These are phyloP conservation scores for Colletotrichum sp. DNA, from an alignment of 2,329 filamentous ascomycete genomes.

Conservation along the genomic window DNA sequence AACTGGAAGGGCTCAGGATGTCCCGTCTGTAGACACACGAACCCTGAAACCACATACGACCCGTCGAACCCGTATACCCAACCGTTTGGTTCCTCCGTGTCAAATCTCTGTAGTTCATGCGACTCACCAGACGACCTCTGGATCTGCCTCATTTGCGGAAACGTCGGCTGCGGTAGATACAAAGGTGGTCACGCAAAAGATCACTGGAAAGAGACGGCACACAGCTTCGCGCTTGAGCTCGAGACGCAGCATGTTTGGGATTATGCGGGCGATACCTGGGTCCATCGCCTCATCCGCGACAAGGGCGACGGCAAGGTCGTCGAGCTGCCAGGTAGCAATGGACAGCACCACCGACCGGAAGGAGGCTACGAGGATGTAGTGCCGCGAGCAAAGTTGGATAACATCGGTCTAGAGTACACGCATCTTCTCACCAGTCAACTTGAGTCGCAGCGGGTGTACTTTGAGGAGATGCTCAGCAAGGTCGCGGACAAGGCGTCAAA, in stretches of 20 bases:
- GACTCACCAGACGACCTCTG: constrained; percentile 84
- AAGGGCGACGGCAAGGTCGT: constrained; percentile 93
- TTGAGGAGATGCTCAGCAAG: constrained; percentile 89
- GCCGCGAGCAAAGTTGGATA: constrained; percentile 71
- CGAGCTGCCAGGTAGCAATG: constrained; percentile 73
- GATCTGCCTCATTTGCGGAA: constrained; percentile 94
- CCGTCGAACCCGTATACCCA: constrained; percentile 54
- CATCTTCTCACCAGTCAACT: constrained; percentile 92
- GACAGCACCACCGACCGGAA: constrained; percentile 21
- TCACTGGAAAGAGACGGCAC: constrained; percentile 88
- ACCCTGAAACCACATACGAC: constrained; percentile 48
- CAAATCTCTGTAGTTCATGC: constrained; percentile 82
- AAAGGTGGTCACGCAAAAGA: constrained; percentile 92
- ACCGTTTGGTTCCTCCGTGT: constrained; percentile 63
- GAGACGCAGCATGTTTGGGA: constrained; percentile 97
- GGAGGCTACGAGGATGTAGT: constrained; percentile 69
- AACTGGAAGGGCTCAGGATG: constrained; percentile 96
- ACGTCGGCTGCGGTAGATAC: constrained; percentile 92
- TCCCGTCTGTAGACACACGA: constrained; percentile 91
- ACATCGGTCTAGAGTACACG: constrained; percentile 92
- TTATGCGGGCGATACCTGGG: constrained; percentile 94
- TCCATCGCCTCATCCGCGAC: constrained; percentile 92
- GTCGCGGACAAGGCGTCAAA: constrained; percentile 87
- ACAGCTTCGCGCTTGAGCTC: constrained; percentile 92
- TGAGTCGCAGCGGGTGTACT: constrained; percentile 91